Percentiles rank a stretch among this genome's conserved stretches.
phyloP scores from a whole-genome alignment of 345 rosid genomes.

The Gossypium anomalum region DNA sequence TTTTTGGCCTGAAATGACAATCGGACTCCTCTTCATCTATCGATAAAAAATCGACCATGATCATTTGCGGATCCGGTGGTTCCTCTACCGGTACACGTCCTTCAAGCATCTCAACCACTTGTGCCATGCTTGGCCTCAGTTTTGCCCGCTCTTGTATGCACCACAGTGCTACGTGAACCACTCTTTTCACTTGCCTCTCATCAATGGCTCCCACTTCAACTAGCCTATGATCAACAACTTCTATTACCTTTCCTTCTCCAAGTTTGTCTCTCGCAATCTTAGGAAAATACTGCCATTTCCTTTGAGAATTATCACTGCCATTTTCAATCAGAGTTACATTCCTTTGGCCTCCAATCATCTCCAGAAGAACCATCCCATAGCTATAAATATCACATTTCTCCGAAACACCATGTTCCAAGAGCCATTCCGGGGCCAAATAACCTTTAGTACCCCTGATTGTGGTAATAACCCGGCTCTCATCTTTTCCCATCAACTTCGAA shows the following conservation, averaged over 20 bases:
- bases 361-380: slow-evolving; percentile 66
- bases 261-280: slow-evolving; percentile 55
- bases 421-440: slow-evolving; percentile 75
- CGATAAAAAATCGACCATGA: slow-evolving; percentile 58
- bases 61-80: slow-evolving; percentile 69
- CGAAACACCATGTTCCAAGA: slow-evolving; percentile 50
- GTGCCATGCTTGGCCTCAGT: slow-evolving; percentile 64
- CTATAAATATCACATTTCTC: slow-evolving; percentile 77
- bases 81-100: slow-evolving; percentile 52
- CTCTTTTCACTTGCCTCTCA: slow-evolving; percentile 53
- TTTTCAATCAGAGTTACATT: slow-evolving; percentile 40
- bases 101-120: slow-evolving; percentile 81
- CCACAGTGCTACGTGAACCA: slow-evolving; percentile 69
- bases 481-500: slow-evolving; percentile 55
- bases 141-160: slow-evolving; percentile 73
- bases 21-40: slow-evolving; percentile 35
- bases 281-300: slow-evolving; percentile 65
- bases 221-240: slow-evolving; percentile 58
- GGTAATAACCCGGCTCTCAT: slow-evolving; percentile 53
- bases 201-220: slow-evolving; percentile 39
- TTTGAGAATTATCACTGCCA: slow-evolving; percentile 28
- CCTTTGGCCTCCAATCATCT: slow-evolving; percentile 65
- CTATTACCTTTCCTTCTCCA: slow-evolving; percentile 62
- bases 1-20: background rate
- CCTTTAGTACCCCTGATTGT: slow-evolving; percentile 68